These are phyloP conservation scores for Scedosporium apiospermum DNA, from an alignment of 2,329 filamentous ascomycete genomes.

Conservation along the genomic window DNA sequence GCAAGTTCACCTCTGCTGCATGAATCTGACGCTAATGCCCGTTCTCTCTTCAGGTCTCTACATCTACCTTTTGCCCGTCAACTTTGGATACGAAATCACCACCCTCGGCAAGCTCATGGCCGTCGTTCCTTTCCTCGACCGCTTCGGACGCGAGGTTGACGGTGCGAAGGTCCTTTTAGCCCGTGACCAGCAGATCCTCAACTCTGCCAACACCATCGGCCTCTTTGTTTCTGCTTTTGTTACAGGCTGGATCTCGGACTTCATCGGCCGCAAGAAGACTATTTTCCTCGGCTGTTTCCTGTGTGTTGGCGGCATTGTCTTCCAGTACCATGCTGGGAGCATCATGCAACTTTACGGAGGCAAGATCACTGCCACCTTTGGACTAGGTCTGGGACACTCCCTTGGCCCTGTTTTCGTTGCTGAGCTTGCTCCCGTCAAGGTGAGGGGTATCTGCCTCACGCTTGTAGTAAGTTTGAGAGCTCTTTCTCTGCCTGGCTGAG, in stretches of 20 bases:
- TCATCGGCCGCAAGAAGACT: conserved; percentile 17
- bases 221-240: conserved; percentile 19
- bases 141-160: conserved; percentile 15
- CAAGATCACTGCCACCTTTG: conserved; percentile 18
- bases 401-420: conserved; percentile 22
- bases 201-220: conserved; percentile 18
- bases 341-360: conserved; percentile 19
- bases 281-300: conserved; percentile 15
- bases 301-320: conserved; percentile 15
- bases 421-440: conserved; percentile 20
- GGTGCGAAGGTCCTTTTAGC: conserved; percentile 14
- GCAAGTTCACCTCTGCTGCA: neutral
- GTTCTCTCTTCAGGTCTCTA: conserved; percentile 13
- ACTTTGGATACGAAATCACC: conserved; percentile 20
- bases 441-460: conserved; percentile 19
- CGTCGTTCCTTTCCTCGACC: conserved; percentile 16
- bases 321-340: conserved; percentile 15
- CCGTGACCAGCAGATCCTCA: conserved; percentile 19
- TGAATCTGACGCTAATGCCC: neutral
- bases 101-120: conserved; percentile 21
- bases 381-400: conserved; percentile 21
- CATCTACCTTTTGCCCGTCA: conserved; percentile 19
- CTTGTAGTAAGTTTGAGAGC: no score
- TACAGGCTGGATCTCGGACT: conserved; percentile 17
- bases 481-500: no score